Base-by-base conservation (phyloP, 1,284 basidiomycete genomes). In the Rhodotorula sp. region DNA sequence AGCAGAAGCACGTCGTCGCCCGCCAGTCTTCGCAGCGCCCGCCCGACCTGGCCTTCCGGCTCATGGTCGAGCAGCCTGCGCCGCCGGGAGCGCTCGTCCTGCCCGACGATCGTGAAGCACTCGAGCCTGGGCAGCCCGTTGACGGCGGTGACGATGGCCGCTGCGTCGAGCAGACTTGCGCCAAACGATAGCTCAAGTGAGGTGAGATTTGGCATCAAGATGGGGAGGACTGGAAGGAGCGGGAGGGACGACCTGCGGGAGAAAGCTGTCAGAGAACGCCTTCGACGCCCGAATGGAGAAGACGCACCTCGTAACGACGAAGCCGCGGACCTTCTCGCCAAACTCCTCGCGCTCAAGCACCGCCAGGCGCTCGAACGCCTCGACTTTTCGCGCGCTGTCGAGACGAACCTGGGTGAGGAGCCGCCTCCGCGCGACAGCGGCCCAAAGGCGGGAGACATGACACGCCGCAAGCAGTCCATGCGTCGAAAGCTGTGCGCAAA, bases 21-120 rank as follows among this genome's bases (percentile, higher is more conserved):
- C 8, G 55, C 55, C 5, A 67, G 36, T 21, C 4, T 12, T 6
- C 66, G 41, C 21, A 67, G 54, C 21, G 60, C 60, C 46, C 58
- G 59, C 8, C 60, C 66, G 19, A 62, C 46, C 22, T 61, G 53
- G 1, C 66, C 66, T 39, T 67, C 66, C 1, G 66, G 66, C 37
- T 67, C 66, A 3, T 53, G 21, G 6, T 62, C 50, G 19, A 37
- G 21, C 2, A 58, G 36, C 9, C 67, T n/a, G 1, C 32, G 36
- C 21, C 61, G 27, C 5, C 61, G 60, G 9, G n/a, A 34, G 19
- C 59, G 57, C 32, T 37, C 17, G 29, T 69, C 67, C 50, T 64
- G 67, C 7, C 67, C 67, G 46, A 58, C 29, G 29, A 69, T 55
- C 1, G 46, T 7, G 25, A 69, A 32, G 19, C 29, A 27, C 34